Conservation (phyloP, 192 early-diverging fungal species). For the Funneliformis geosporum region DNA sequence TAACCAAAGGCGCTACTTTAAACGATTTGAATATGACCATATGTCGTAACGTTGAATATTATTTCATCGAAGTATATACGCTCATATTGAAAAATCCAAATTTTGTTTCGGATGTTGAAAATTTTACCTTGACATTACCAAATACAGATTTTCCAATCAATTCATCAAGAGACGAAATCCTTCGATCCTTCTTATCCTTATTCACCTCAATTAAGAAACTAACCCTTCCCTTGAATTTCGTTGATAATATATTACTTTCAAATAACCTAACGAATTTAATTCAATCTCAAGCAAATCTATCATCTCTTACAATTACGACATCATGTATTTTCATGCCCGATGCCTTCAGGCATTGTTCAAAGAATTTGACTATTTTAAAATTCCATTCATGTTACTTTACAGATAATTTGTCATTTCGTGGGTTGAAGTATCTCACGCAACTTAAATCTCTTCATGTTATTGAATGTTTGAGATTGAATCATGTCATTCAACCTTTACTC, state of each 20-base stretch:
- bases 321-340: background rate
- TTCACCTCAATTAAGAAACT: no score
- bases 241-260: no score
- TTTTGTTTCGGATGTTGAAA: background rate
- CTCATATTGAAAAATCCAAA: background rate
- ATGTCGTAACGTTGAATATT: background rate
- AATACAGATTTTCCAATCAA: no score
- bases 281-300: no score
- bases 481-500: background rate
- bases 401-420: background rate
- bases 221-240: no score
- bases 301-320: no score
- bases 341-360: background rate
- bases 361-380: background rate
- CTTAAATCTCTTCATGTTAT: background rate
- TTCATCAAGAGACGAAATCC: no score
- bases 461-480: background rate
- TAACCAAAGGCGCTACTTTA: background rate
- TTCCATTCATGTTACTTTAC: background rate
- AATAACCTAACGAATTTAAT: no score
- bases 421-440: background rate
- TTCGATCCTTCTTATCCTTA: no score
- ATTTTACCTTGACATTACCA: no score
- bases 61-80: background rate
- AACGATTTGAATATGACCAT: background rate